Evolutionary conservation across 2,329 filamentous ascomycete species (phyloP).

Genomic region (Penicillium polonicum): DNA sequence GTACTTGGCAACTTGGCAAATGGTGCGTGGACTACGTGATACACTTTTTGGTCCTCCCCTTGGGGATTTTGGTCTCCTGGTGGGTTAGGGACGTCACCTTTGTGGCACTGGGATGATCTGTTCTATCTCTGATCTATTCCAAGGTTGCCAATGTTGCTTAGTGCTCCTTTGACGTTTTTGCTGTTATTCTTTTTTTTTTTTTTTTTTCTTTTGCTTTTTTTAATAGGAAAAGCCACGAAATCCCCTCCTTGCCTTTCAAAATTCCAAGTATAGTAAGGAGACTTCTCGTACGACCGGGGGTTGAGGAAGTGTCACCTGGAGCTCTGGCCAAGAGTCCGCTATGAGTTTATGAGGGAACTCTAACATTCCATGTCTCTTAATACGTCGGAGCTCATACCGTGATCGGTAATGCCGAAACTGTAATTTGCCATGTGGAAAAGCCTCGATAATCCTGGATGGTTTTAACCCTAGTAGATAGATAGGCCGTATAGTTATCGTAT

Average conservation of each 20-base stretch:
- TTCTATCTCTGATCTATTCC: background rate
- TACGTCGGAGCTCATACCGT: background rate
- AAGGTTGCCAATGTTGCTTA: background rate
- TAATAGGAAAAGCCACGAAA: background rate
- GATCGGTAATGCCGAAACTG: slow-evolving; percentile 1
- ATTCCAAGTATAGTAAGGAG: background rate
- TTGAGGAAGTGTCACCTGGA: background rate
- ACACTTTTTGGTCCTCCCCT: background rate
- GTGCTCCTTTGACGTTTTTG: background rate
- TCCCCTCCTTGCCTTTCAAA: background rate
- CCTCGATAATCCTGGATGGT: background rate
- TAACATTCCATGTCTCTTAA: background rate
- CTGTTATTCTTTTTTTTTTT: too few relatives aligned
- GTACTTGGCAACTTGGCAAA: slow-evolving; percentile 9
- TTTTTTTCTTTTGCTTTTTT: too few relatives aligned
- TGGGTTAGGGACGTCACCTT: background rate
- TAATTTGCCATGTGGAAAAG: background rate
- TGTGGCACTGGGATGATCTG: background rate
- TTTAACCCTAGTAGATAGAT: background rate
- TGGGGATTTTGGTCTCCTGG: background rate
- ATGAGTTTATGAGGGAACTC: background rate
- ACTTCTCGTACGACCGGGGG: background rate
- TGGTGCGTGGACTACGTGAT: background rate
- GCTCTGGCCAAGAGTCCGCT: slow-evolving; percentile 1
- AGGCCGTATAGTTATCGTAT: background rate